Conservation (phyloP, 257 asterid genomes). For the Galeopsis tetrahit region DNA sequence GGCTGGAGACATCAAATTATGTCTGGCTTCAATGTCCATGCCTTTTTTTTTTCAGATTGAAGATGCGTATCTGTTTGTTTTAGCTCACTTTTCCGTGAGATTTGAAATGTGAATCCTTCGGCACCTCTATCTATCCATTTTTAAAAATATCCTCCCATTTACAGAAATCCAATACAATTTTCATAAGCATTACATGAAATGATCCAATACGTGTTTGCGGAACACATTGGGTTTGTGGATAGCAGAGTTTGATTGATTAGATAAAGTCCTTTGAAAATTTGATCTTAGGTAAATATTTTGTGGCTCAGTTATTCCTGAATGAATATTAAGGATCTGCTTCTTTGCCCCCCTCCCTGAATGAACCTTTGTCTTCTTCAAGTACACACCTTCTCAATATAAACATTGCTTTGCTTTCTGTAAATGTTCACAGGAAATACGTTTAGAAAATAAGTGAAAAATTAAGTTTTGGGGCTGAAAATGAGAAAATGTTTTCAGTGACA, state of each 20-base stretch:
- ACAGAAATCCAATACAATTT: slow-evolving; percentile 14
- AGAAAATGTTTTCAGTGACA: neutral
- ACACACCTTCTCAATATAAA: neutral
- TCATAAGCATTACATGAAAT: slow-evolving; percentile 20
- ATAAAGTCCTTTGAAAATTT: neutral
- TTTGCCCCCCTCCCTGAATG: neutral
- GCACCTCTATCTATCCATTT: slow-evolving; percentile 9
- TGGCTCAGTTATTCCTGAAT: slow-evolving; percentile 9
- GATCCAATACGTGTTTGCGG: neutral
- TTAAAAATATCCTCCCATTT: slow-evolving; percentile 13
- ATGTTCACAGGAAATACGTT: slow-evolving; percentile 5
- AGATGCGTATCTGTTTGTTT: slow-evolving; percentile 2
- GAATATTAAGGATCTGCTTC: neutral
- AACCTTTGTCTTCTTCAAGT: neutral
- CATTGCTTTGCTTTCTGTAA: neutral
- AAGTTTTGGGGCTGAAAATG: neutral
- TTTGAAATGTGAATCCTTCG: neutral
- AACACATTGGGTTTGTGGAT: slow-evolving; percentile 16
- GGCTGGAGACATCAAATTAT: slow-evolving; percentile 5
- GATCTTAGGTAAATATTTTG: slow-evolving; percentile 13
- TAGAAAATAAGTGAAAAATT: neutral
- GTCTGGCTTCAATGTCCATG: neutral
- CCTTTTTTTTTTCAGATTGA: neutral
- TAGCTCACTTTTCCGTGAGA: neutral
- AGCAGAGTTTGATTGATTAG: neutral